Conservation (phyloP, 495 filamentous ascomycete genomes). For the Trichoderma orchidacearum region DNA sequence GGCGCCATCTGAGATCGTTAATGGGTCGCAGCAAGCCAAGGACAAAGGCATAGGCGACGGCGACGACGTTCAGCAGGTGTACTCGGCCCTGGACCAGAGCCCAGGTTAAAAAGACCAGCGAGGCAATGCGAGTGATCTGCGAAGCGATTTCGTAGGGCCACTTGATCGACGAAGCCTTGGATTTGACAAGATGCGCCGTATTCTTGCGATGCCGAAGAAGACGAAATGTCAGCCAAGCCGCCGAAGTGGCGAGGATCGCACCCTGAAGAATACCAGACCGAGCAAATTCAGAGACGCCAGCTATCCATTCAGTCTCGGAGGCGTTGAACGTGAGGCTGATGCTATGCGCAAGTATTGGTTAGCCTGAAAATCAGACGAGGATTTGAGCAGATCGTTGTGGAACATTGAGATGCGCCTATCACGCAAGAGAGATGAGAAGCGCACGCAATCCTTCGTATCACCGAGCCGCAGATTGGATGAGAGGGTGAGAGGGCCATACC, state of each 20-base stretch:
- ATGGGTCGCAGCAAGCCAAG: slow-evolving; percentile 21
- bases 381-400: background rate
- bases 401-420: background rate
- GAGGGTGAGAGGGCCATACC: background rate
- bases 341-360: background rate
- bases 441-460: background rate
- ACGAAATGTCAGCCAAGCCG: background rate
- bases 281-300: background rate
- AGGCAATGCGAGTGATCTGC: slow-evolving; percentile 16
- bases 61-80: slow-evolving; percentile 14
- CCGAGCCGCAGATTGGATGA: background rate
- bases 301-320: slow-evolving; percentile 3
- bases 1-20: slow-evolving; percentile 19
- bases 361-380: background rate
- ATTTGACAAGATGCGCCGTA: background rate
- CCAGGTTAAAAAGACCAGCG: slow-evolving; percentile 15
- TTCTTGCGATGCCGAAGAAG: background rate
- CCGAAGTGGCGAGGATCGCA: slow-evolving; percentile 2
- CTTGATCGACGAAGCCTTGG: slow-evolving; percentile 13
- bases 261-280: slow-evolving; percentile 1
- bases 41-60: slow-evolving; percentile 17
- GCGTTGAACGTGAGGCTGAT: background rate
- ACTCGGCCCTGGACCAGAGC: slow-evolving; percentile 8
- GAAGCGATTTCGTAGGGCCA: slow-evolving; percentile 16
- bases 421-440: background rate